These are phyloP conservation scores for Larix kaempferi DNA, from an alignment of 75 land plant genomes.

Conservation along the genomic window DNA sequence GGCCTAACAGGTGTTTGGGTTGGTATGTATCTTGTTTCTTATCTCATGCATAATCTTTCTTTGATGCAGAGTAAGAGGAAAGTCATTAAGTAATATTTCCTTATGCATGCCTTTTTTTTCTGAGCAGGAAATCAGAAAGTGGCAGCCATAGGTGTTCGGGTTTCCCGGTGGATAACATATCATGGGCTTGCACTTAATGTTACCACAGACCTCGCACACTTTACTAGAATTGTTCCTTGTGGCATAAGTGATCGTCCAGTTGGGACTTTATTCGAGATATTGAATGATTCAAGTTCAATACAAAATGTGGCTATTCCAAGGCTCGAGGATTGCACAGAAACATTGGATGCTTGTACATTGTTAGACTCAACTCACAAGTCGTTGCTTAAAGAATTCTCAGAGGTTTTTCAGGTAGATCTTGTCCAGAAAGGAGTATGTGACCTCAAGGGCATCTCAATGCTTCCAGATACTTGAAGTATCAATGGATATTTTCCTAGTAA, in stretches of 20 bases:
- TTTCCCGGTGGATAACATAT: conserved; percentile 78
- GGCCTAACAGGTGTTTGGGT: conserved; percentile 97
- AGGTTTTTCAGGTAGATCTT: conserved; percentile 51
- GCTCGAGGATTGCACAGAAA: neutral
- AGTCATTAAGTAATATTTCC: neutral
- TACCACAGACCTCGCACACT: conserved; percentile 74
- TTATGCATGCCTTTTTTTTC: neutral
- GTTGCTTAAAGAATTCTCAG: conserved; percentile 64
- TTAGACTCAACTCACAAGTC: conserved; percentile 40
- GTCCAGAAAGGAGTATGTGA: neutral
- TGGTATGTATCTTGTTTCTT: conserved; percentile 45
- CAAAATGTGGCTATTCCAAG: conserved; percentile 3
- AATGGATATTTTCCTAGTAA: neutral
- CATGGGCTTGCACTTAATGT: conserved; percentile 95
- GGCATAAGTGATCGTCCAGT: conserved; percentile 70
- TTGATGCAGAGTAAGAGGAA: neutral
- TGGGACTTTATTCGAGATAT: conserved; percentile 49
- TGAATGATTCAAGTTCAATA: conserved; percentile 15
- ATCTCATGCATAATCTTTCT: neutral
- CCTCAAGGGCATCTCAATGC: neutral
- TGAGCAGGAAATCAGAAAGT: conserved; percentile 73
- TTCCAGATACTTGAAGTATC: neutral
- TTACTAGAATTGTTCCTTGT: conserved; percentile 81
- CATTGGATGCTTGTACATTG: conserved; percentile 19
- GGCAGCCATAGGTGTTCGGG: conserved; percentile 92